Conservation (phyloP, 305 asterid genomes). For the Caryopteris hybrid region DNA sequence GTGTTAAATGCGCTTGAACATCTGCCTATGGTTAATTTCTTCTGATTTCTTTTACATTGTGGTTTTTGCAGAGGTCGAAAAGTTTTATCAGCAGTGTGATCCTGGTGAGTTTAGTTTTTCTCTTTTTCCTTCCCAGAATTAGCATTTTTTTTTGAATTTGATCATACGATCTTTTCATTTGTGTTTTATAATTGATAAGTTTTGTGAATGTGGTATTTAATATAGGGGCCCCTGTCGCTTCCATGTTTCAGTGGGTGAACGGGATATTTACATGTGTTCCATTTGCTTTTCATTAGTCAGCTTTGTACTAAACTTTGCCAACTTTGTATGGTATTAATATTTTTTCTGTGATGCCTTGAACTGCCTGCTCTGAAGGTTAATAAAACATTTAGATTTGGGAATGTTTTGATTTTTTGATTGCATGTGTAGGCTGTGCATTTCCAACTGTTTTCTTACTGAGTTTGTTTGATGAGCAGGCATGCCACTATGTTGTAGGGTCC, state of each 20-base stretch:
- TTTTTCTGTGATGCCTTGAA: too few species aligned
- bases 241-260: neutral
- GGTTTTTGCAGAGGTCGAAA: constrained; percentile 35
- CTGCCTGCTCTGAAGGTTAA: too few species aligned
- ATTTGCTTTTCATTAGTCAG: neutral
- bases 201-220: too few species aligned
- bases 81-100: constrained; percentile 35
- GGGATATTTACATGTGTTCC: neutral
- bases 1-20: neutral
- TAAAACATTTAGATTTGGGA: too few species aligned
- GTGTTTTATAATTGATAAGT: neutral
- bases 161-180: neutral
- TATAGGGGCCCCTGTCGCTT: too few species aligned
- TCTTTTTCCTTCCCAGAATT: neutral
- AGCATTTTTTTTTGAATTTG: neutral
- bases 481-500: too few species aligned
- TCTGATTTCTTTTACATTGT: neutral
- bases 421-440: too few species aligned
- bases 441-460: too few species aligned
- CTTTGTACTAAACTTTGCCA: too few species aligned
- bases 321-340: too few species aligned
- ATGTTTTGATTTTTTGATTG: too few species aligned
- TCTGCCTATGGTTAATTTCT: neutral
- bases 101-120: constrained; percentile 31
- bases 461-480: too few species aligned